Evolutionary conservation across 2,329 filamentous ascomycete genomes (phyloP).

Genomic region (Thelonectria blattea): DNA sequence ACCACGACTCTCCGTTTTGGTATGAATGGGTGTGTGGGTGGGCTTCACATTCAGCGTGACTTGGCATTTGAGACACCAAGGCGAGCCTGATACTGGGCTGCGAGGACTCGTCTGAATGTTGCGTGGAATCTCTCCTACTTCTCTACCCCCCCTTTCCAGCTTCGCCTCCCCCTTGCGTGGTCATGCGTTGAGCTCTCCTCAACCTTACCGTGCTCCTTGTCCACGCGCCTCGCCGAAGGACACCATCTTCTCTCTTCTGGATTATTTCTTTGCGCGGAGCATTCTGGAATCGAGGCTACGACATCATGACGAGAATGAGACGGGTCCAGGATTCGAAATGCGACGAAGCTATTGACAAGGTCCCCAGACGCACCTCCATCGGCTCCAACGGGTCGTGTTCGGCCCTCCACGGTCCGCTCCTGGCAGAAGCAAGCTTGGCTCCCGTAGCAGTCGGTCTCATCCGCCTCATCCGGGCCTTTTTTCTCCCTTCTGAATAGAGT

Average conservation of each 20-base stretch:
- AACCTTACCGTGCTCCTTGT: conserved; percentile 23
- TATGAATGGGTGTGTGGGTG: conserved; percentile 23
- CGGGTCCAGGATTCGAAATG: conserved; percentile 12
- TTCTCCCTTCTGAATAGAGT: background rate
- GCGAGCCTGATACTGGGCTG: conserved; percentile 34
- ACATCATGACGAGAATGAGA: background rate
- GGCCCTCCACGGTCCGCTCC: conserved; percentile 36
- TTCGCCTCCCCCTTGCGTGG: conserved; percentile 25
- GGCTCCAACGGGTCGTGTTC: conserved; percentile 30
- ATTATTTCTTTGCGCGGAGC: conserved; percentile 6
- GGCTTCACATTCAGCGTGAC: conserved; percentile 43
- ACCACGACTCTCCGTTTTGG: conserved; percentile 1
- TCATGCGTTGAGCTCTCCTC: conserved; percentile 20
- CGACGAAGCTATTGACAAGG: background rate
- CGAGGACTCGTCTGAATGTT: conserved; percentile 37
- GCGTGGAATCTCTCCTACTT: conserved; percentile 35
- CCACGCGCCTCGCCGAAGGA: conserved; percentile 33
- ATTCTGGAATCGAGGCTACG: conserved; percentile 11
- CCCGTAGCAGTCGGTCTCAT: conserved; percentile 23
- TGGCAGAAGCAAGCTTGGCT: conserved; percentile 25
- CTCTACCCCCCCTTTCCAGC: conserved; percentile 14
- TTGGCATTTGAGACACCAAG: conserved; percentile 46
- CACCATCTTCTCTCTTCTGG: conserved; percentile 30
- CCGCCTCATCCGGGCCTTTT: conserved; percentile 12
- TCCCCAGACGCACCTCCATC: conserved; percentile 16